Conservation (phyloP, 2,329 filamentous ascomycete genomes). For the Cytospora leucostoma region DNA sequence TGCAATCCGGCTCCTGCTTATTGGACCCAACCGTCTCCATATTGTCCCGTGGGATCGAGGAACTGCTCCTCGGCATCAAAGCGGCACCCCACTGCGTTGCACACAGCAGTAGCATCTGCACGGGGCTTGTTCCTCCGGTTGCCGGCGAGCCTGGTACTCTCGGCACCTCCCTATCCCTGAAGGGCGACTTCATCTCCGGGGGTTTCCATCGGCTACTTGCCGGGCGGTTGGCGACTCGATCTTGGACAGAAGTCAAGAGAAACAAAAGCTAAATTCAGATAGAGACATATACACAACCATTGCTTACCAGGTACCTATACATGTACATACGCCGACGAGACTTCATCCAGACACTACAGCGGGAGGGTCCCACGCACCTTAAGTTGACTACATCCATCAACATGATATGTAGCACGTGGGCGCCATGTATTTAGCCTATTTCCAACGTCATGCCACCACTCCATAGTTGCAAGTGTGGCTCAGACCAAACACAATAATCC, state of each 20-base stretch:
- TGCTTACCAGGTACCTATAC: no score
- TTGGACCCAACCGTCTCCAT: constrained; percentile 68
- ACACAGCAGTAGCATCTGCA: constrained; percentile 85
- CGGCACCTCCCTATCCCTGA: constrained; percentile 69
- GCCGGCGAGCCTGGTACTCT: constrained; percentile 64
- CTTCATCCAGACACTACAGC: background rate
- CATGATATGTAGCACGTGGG: constrained; percentile 5
- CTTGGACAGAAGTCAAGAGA: background rate
- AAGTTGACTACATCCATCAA: background rate
- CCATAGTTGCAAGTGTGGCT: constrained; percentile 32
- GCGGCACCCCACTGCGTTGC: constrained; percentile 79
- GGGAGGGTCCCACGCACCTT: constrained; percentile 33
- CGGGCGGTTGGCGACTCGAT: constrained; percentile 69
- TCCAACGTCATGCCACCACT: constrained; percentile 14
- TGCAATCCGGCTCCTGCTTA: constrained; percentile 65
- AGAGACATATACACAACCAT: no score
- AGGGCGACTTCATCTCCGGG: constrained; percentile 64
- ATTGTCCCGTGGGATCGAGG: constrained; percentile 60
- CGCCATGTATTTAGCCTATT: constrained; percentile 25
- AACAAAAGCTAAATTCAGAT: no score
- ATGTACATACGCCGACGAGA: no score
- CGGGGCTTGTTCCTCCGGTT: constrained; percentile 71
- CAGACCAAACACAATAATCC: constrained; percentile 8
- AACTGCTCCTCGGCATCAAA: constrained; percentile 78
- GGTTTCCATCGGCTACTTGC: no score